A percentile compares a stretch with the other conserved stretches of the same genome.
These are phyloP conservation scores for Sporothrix brasiliensis DNA, from an alignment of 2,329 filamentous ascomycete species.

Conservation along the genomic window DNA sequence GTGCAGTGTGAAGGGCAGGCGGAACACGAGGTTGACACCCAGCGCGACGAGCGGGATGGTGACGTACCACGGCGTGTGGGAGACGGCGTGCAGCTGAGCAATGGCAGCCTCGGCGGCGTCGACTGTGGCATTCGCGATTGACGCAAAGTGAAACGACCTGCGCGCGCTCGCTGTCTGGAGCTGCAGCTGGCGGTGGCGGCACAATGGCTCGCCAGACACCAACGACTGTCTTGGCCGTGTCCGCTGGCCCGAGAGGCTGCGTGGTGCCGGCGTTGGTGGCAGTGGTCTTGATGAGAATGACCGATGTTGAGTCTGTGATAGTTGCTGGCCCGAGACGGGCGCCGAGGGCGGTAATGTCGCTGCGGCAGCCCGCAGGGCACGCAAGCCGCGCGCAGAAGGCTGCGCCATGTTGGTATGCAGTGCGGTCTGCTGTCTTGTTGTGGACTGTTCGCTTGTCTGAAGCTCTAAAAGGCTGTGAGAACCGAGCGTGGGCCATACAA, in stretches of 20 bases:
- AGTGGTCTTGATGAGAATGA: not conserved
- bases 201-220: not conserved
- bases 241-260: not conserved
- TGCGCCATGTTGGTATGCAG: not conserved
- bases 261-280: not conserved
- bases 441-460: not conserved
- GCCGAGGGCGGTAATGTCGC: not conserved
- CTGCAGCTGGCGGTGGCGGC: not conserved
- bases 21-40: constrained; percentile 43
- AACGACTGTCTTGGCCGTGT: not conserved
- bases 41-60: constrained; percentile 58
- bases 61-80: constrained; percentile 57
- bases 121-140: constrained; percentile 41
- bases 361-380: not conserved
- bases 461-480: constrained; percentile 5
- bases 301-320: not conserved
- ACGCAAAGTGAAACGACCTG: constrained; percentile 29
- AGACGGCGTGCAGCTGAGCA: constrained; percentile 47
- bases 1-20: constrained; percentile 54
- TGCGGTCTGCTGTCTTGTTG: not conserved
- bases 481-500: not conserved
- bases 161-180: not conserved
- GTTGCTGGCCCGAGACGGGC: not conserved
- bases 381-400: not conserved
- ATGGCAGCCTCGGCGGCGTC: constrained; percentile 50